A percentile compares a stretch with the other conserved stretches of the same genome.
These are phyloP conservation scores for Xenoacremonium recifei DNA, from an alignment of 2,329 filamentous ascomycete species.

Conservation along the genomic window DNA sequence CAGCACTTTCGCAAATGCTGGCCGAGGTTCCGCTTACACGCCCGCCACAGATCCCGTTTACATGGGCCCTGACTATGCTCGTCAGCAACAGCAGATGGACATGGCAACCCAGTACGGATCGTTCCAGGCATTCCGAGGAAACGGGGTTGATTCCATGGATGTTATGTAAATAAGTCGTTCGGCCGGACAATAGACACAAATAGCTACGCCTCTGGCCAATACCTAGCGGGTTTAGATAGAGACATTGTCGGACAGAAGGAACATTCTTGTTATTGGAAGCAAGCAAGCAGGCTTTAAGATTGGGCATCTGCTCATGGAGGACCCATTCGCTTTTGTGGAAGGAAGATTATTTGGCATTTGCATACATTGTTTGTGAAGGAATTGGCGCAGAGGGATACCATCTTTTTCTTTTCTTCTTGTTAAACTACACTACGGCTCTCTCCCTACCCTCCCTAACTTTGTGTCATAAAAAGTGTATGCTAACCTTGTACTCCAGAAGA, in stretches of 20 bases:
- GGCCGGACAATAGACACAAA: constrained; percentile 14
- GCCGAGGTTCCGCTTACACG: constrained; percentile 50
- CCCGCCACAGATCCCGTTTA: constrained; percentile 71
- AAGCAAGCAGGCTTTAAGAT: neutral
- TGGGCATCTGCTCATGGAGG: constrained; percentile 3
- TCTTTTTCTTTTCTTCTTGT: constrained; percentile 12
- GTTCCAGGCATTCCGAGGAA: constrained; percentile 47
- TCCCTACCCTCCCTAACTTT: constrained; percentile 6
- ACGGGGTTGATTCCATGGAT: constrained; percentile 51
- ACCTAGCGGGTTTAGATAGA: constrained; percentile 8
- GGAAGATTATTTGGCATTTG: constrained; percentile 2
- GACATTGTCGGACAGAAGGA: constrained; percentile 5
- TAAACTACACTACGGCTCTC: constrained; percentile 19
- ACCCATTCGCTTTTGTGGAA: constrained; percentile 2
- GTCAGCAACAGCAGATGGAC: constrained; percentile 49
- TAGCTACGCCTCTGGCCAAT: constrained; percentile 8
- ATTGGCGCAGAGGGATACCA: constrained; percentile 16
- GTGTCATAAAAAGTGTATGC: constrained; percentile 17
- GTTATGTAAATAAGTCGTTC: constrained; percentile 33
- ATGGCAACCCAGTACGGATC: constrained; percentile 71
- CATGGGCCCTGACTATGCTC: constrained; percentile 42
- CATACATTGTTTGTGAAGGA: constrained; percentile 10
- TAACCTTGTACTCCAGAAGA: constrained; percentile 18
- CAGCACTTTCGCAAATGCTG: constrained; percentile 37
- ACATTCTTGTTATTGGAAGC: neutral